A percentile compares a stretch with the other conserved stretches of the same genome.
These are phyloP conservation scores for Trichoderma koningiopsis DNA, from an alignment of 2,329 filamentous ascomycete genomes.

Conservation along the genomic window DNA sequence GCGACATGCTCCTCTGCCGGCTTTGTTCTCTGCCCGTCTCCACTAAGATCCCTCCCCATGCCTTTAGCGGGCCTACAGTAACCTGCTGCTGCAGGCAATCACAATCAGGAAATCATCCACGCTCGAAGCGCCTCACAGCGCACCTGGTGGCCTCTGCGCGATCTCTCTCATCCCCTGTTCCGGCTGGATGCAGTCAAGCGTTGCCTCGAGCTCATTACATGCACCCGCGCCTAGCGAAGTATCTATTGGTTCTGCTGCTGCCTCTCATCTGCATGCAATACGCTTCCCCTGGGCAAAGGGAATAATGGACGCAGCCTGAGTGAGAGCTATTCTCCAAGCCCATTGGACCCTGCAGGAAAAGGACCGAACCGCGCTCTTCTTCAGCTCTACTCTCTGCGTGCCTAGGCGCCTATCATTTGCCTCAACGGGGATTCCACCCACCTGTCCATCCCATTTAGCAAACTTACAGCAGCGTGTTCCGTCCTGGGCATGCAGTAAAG, in stretches of 20 bases:
- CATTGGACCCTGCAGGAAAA: neutral
- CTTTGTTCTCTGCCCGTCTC: neutral
- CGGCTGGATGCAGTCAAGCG: neutral
- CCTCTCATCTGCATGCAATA: neutral
- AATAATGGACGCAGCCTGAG: neutral
- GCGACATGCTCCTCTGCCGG: neutral
- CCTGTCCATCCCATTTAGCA: neutral
- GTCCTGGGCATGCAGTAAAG: neutral
- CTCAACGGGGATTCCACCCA: neutral
- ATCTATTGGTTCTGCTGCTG: neutral
- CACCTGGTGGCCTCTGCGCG: conserved; percentile 21
- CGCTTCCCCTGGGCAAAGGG: neutral
- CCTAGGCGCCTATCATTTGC: conserved; percentile 5
- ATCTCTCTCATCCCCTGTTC: conserved; percentile 5
- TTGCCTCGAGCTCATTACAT: neutral
- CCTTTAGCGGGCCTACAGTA: no score
- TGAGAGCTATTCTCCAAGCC: neutral
- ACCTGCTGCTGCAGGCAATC: neutral
- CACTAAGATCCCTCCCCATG: neutral
- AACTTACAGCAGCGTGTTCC: neutral
- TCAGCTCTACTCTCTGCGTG: neutral
- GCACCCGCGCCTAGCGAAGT: neutral
- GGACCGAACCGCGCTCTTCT: neutral
- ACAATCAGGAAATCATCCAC: conserved; percentile 4
- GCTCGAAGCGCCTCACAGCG: conserved; percentile 9